These are phyloP conservation scores for Aspergillus costaricaensis DNA, from an alignment of 2,329 filamentous ascomycete genomes.

Conservation along the genomic window DNA sequence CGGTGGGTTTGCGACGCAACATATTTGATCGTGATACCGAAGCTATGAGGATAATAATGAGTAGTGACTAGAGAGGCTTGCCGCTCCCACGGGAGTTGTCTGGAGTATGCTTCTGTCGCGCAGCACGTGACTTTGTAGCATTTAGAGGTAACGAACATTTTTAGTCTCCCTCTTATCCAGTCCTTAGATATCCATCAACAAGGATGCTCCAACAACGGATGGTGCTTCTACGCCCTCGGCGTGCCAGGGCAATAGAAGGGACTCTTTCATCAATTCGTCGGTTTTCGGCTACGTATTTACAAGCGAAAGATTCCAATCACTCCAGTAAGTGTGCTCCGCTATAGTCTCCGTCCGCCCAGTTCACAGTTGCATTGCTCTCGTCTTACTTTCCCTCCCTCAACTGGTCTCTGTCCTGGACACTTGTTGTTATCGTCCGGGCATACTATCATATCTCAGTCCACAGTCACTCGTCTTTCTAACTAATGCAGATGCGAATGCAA, in stretches of 20 bases:
- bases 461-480: neutral
- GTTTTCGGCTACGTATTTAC: constrained; percentile 28
- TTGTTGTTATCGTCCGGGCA: too few relatives aligned
- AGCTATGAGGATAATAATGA: neutral
- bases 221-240: constrained; percentile 7
- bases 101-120: neutral
- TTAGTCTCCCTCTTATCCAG: neutral
- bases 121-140: constrained; percentile 13
- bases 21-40: constrained; percentile 31
- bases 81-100: too few relatives aligned
- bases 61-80: neutral
- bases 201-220: constrained; percentile 33
- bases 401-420: neutral
- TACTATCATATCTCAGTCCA: neutral
- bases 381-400: neutral
- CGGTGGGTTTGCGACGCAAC: constrained; percentile 55
- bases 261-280: constrained; percentile 23
- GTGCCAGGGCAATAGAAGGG: constrained; percentile 19
- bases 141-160: neutral
- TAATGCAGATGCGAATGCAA: neutral
- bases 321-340: constrained; percentile 29
- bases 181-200: neutral
- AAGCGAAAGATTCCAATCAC: constrained; percentile 20
- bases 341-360: neutral
- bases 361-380: neutral